Conservation (phyloP, 345 rosid genomes). For the Eucalyptus tenuipes region DNA sequence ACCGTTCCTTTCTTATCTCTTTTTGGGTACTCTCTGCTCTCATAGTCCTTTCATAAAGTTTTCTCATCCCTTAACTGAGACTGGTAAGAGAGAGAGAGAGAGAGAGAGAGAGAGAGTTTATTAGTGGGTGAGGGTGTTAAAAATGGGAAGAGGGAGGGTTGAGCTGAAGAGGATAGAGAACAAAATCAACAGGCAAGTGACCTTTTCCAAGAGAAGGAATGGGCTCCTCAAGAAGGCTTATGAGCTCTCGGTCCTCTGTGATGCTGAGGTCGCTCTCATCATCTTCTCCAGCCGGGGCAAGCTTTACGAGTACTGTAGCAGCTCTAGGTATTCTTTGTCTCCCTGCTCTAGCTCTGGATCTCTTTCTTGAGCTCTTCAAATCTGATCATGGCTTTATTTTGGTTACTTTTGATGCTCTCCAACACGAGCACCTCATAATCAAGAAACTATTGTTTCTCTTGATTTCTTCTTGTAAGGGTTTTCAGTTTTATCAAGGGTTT, state of each 20-base stretch:
- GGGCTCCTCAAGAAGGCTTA: slow-evolving; percentile 57
- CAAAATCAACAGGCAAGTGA: slow-evolving; percentile 57
- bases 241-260: slow-evolving; percentile 54
- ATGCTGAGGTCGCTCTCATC: slow-evolving; percentile 58
- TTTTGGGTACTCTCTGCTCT: background rate
- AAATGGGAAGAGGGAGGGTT: slow-evolving; percentile 60
- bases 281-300: slow-evolving; percentile 48
- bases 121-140: background rate
- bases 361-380: background rate
- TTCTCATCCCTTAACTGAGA: slow-evolving; percentile 12
- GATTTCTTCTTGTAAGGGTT: background rate
- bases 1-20: background rate
- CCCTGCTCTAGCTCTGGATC: background rate
- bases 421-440: background rate
- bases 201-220: slow-evolving; percentile 61
- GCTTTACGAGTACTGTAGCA: slow-evolving; percentile 52
- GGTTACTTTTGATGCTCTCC: background rate
- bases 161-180: slow-evolving; percentile 61
- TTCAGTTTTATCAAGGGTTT: background rate
- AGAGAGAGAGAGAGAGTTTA: background rate
- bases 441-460: background rate
- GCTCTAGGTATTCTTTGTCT: slow-evolving; percentile 19
- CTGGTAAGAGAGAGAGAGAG: slow-evolving; percentile 1
- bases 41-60: slow-evolving; percentile 1
- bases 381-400: background rate